These are phyloP conservation scores for Talaromyces sp. DNA, from an alignment of 2,329 filamentous ascomycete species.

Conservation along the genomic window DNA sequence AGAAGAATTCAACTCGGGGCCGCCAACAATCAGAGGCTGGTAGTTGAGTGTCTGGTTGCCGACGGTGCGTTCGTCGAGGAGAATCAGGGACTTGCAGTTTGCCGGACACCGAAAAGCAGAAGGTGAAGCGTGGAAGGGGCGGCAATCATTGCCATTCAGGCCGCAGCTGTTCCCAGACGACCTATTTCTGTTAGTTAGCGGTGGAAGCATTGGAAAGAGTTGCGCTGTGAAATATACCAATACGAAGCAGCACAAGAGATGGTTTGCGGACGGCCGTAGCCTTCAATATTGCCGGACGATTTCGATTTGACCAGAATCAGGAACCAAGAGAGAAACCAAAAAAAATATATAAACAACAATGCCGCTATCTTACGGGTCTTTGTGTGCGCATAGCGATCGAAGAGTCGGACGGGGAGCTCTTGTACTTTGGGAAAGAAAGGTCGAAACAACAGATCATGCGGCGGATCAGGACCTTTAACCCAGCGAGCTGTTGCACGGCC, in stretches of 20 bases:
- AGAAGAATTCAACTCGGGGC: slow-evolving; percentile 32
- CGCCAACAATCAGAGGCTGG: slow-evolving; percentile 47
- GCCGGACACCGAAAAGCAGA: slow-evolving; percentile 53
- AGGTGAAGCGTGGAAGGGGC: slow-evolving; percentile 48
- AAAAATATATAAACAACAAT: slow-evolving; percentile 37
- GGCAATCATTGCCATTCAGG: slow-evolving; percentile 50
- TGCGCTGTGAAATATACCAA: slow-evolving; percentile 29
- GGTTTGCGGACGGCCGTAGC: slow-evolving; percentile 40
- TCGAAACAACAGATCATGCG: slow-evolving; percentile 39
- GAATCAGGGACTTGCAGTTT: slow-evolving; percentile 42
- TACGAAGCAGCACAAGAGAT: slow-evolving; percentile 42
- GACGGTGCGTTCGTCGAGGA: slow-evolving; percentile 47
- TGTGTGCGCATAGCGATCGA: slow-evolving; percentile 42
- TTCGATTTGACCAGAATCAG: slow-evolving; percentile 40
- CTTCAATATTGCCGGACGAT: slow-evolving; percentile 43
- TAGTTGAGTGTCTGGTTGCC: slow-evolving; percentile 49
- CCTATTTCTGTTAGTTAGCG: slow-evolving; percentile 21
- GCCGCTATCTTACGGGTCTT: slow-evolving; percentile 39
- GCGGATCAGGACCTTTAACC: slow-evolving; percentile 44
- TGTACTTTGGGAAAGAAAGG: slow-evolving; percentile 43
- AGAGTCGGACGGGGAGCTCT: slow-evolving; percentile 38
- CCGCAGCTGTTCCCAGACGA: slow-evolving; percentile 43
- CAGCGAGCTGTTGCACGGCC: slow-evolving; percentile 38
- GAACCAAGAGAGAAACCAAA: slow-evolving; percentile 44
- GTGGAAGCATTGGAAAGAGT: neutral